A percentile compares a stretch with the other conserved stretches of the same genome.
Conservation (phyloP, 139 green algal species). For the Tetradesmus lagerheimii region DNA sequence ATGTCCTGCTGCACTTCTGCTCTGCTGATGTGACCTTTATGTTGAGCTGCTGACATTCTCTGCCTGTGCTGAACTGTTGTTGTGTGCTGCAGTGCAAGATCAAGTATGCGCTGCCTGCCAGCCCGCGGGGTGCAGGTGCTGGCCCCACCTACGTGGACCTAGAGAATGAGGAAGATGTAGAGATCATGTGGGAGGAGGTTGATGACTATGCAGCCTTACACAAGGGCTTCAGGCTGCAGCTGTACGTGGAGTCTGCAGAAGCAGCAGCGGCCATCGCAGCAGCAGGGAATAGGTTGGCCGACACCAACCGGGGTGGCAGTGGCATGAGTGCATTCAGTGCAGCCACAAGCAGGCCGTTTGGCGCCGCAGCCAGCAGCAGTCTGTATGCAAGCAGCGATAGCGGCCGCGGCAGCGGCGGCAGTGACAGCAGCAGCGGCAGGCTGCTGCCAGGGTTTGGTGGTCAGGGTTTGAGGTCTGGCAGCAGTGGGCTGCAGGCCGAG, state of each 20-base stretch:
- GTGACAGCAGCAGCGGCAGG: not conserved
- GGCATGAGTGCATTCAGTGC: not conserved
- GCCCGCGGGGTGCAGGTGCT: not conserved
- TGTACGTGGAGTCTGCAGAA: not conserved
- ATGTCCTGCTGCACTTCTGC: too few relatives aligned
- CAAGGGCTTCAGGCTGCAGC: not conserved
- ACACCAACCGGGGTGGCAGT: not conserved
- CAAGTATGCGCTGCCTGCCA: not conserved
- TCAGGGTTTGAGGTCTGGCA: not conserved
- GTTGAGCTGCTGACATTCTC: too few relatives aligned
- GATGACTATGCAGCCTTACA: not conserved
- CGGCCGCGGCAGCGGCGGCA: not conserved
- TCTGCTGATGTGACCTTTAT: too few relatives aligned
- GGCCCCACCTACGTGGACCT: not conserved
- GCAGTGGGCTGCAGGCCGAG: not conserved
- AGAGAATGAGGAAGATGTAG: not conserved
- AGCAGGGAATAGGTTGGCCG: not conserved
- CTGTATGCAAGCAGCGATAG: not conserved
- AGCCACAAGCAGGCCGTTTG: not conserved
- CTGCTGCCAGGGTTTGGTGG: not conserved
- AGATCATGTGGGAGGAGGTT: constrained; percentile 7
- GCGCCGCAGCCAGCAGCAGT: not conserved
- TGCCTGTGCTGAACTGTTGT: too few relatives aligned
- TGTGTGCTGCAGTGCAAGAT: constrained; percentile 1
- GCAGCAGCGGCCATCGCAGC: too few relatives aligned